Base-by-base conservation (phyloP, 2,329 filamentous ascomycete genomes). In the Nothophaeocryptopus gaeumannii region DNA sequence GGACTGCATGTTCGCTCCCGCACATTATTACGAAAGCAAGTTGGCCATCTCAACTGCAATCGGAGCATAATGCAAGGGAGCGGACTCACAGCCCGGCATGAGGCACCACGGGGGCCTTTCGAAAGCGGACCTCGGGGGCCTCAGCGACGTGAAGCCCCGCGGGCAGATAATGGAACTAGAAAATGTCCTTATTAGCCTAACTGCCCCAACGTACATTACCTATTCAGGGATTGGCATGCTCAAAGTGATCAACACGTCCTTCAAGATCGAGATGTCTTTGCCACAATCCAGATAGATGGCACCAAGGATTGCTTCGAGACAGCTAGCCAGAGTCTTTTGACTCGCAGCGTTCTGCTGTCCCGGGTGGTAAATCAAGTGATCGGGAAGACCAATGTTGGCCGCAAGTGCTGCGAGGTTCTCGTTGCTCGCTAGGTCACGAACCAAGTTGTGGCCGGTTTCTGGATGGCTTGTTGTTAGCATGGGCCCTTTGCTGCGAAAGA, bases 281-380 rank as follows among this genome's bases (percentile, higher is more conserved):
- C 36, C 35, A 29, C 44, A 47, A n/a, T 33, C 44, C 14, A 36
- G n/a, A 14, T 47, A 47, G 36, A 47, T 47, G 29, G 44, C 36
- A n/a, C 44, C 36, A 34, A 47, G 33, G 36, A 47, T 14, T 14
- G 45, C 45, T 40, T 47, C 37, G 14, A 47, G 29, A 14, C 45
- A 16, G 8, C 29, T 47, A 11, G 45, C 45, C 12, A 47, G 37
- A 35, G 45, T 47, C 5, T 16, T 16, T n/a, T 12, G 8, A 20
- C 36, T 39, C 20, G 31, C 36, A 31, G 29, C 16, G 11, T 37
- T 37, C 8, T 14, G 5, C 16, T 39, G 45, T 30, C 45, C 45
- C 1, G 45, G 45, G 20, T 47, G 13, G 30, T 34, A 38, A 15
- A 26, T 20, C 44, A 47, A 32, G 16, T 47, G 29, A 5, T 26